phyloP scores from a whole-genome alignment of 2,329 filamentous ascomycete genomes.

The Cytospora leucostoma region DNA sequence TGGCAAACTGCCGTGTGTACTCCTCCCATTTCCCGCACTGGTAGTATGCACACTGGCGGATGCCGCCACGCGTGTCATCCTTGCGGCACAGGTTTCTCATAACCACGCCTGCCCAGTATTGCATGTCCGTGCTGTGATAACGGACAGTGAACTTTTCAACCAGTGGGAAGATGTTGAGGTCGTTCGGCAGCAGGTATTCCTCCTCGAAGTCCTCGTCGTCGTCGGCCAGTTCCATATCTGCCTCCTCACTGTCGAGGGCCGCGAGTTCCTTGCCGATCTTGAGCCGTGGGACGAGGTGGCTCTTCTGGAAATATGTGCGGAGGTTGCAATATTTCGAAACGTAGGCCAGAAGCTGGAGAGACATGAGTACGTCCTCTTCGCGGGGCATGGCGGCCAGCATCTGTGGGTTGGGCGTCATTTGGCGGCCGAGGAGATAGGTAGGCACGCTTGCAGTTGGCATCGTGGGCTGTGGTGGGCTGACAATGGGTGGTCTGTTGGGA shows the following conservation, averaged over 20 bases:
- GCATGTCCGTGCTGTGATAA: constrained; percentile 95
- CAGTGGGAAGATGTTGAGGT: constrained; percentile 97
- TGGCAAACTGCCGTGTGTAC: constrained; percentile 93
- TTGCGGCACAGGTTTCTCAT: constrained; percentile 99
- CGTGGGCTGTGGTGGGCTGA: constrained; percentile 73
- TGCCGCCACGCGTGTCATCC: constrained; percentile 90
- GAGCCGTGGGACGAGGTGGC: constrained; percentile 87
- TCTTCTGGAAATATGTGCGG: constrained; percentile 91
- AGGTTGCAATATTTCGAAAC: constrained; percentile 99
- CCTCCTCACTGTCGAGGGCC: constrained; percentile 71
- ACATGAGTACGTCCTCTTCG: constrained; percentile 98
- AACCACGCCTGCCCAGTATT: constrained; percentile 98
- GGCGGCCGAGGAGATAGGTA: constrained; percentile 76
- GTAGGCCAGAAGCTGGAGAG: constrained; percentile 91
- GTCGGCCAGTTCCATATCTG: constrained; percentile 40
- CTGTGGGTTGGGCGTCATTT: constrained; percentile 67
- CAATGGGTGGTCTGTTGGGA: constrained; percentile 68
- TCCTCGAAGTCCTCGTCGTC: constrained; percentile 70
- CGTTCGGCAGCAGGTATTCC: constrained; percentile 88
- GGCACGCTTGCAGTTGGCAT: constrained; percentile 72
- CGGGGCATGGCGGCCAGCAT: constrained; percentile 90
- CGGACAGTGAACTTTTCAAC: constrained; percentile 98
- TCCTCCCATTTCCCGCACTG: constrained; percentile 99
- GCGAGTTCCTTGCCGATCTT: constrained; percentile 86
- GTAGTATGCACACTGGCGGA: constrained; percentile 96